Evolutionary conservation across 176 grass and related monocot genomes (phyloP), one percentile per base, ranked within the genome.

Genomic region (Tuctoria greenei): DNA sequence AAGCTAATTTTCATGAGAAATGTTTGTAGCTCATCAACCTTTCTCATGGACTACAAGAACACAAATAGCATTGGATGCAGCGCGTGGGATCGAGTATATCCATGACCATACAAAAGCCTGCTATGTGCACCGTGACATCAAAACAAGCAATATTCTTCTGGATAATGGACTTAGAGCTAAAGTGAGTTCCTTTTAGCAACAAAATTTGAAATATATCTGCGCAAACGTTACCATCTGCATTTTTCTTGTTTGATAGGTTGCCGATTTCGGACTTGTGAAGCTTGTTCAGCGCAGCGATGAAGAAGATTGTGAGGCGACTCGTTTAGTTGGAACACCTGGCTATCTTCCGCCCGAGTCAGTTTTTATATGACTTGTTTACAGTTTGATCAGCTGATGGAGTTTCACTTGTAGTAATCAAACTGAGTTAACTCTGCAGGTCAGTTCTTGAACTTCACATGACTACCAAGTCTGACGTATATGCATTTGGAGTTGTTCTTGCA

Each of bases 291-390:
- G 78, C 14, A 84, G 73, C 1, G 77, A 74, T 20, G 90, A 89
- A 46, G 77, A 87, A 56, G 81, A 84, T 16, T 93, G 28, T 16
- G 20, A 87, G n/a, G 90, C 87, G 4, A 93, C 90, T 61, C 81
- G 81, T 47, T 82, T 89, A 55, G 90, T 89, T 65, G 90, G 90
- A 79, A 93, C 87, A 8, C 87, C 81, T 41, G 87, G 90, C 69
- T 93, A 93, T 77, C 90, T 93, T 64, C 90, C 87, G 40, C 90
- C 87, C 24, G 90, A 89, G 90, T 93, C 79, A 51, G 84, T 87
- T 78, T 71, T 44, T 25, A 25, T 7, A 36, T 73, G 13, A 60
- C 68, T 27, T 10, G 43, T 74, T 64, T 71, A 35, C 47, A 77
- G 7, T 51, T 21, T 1, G 3, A 72, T 34, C 21, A 38, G 24